A percentile compares a stretch with the other conserved stretches of the same genome.
Conservation (phyloP, 805 yeast species). For the Zygoascus tannicola region DNA sequence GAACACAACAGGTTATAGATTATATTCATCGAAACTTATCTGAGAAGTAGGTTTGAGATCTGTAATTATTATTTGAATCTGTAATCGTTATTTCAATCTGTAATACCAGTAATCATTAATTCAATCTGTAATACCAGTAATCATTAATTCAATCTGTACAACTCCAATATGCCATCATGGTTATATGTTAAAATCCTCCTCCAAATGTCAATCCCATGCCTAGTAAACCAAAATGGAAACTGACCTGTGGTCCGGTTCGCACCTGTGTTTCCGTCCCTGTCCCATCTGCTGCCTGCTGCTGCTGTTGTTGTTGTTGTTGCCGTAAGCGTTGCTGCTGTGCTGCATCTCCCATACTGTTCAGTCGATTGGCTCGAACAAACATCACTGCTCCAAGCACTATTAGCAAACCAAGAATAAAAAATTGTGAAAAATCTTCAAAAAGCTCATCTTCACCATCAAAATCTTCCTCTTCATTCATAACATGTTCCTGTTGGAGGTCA, state of each 20-base stretch:
- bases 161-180: too few species aligned
- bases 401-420: background rate
- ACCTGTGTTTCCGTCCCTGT: background rate
- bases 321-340: background rate
- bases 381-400: background rate
- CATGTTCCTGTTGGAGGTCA: constrained; percentile 1
- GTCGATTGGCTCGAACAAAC: background rate
- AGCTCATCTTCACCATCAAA: constrained; percentile 4
- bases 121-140: background rate
- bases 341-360: background rate
- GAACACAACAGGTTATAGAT: constrained; percentile 83
- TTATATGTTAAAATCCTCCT: too few species aligned
- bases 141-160: background rate
- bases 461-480: background rate
- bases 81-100: background rate
- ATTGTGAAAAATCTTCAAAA: constrained; percentile 1
- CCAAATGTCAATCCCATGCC: constrained; percentile 3
- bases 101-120: background rate
- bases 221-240: background rate
- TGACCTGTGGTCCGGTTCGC: background rate
- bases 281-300: background rate
- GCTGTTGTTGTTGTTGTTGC: background rate
- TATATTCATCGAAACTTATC: constrained; percentile 55
- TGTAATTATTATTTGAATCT: too few species aligned
- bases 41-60: too few species aligned